phyloP scores from a whole-genome alignment of 129 eudicot species.

The Flaveria linearis region DNA sequence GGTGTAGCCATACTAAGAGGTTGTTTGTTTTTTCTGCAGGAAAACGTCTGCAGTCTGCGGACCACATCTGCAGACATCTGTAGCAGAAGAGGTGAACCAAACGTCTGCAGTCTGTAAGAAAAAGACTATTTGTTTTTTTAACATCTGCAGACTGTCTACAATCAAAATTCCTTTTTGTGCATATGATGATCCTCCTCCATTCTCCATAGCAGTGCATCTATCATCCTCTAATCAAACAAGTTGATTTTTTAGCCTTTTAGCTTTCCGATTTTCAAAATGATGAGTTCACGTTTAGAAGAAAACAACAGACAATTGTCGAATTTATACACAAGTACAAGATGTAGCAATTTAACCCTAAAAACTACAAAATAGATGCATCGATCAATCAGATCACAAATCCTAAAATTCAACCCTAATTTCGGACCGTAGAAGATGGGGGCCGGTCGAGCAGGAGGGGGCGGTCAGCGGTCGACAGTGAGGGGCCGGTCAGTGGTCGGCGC shows the following conservation, averaged over 20 bases:
- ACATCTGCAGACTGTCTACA: no score
- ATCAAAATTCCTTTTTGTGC: no score
- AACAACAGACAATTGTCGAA: slow-evolving; percentile 4
- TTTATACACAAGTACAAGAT: background rate
- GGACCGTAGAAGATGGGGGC: slow-evolving; percentile 2
- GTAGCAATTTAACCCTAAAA: slow-evolving; percentile 4
- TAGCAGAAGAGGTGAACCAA: no score
- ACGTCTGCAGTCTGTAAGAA: no score
- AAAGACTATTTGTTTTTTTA: no score
- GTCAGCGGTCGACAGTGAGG: no score
- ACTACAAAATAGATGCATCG: background rate
- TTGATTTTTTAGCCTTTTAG: background rate
- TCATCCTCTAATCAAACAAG: background rate
- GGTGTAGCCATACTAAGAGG: no score
- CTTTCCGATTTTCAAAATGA: slow-evolving; percentile 6
- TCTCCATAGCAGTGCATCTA: background rate
- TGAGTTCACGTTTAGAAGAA: slow-evolving; percentile 7
- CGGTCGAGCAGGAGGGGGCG: no score
- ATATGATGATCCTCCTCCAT: background rate
- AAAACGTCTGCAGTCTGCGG: no score
- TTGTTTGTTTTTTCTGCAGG: no score
- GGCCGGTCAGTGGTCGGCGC: no score
- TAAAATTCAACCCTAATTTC: background rate
- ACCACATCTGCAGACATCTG: no score
- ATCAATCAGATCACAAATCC: background rate